Conservation (phyloP, 2,329 filamentous ascomycete species). For the Talaromyces atroroseus region DNA sequence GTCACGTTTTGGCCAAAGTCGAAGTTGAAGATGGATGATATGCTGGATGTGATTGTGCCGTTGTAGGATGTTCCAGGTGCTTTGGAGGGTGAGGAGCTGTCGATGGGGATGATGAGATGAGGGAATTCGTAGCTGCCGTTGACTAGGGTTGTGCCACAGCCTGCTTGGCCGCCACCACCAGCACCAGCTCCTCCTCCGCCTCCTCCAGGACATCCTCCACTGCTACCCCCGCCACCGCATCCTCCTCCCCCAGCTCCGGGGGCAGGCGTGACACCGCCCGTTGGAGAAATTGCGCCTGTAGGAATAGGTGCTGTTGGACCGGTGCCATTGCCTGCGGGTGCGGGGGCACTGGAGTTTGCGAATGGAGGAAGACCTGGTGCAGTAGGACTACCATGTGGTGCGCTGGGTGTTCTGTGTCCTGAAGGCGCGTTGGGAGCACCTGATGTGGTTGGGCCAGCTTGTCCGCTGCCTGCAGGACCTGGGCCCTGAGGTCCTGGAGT, state of each 20-base stretch:
- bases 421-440: background rate
- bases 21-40: constrained; percentile 64
- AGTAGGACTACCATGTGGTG: constrained; percentile 4
- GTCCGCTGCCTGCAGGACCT: background rate
- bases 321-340: background rate
- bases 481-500: background rate
- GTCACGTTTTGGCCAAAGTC: constrained; percentile 52
- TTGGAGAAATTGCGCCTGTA: background rate
- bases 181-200: constrained; percentile 4
- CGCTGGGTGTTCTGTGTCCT: constrained; percentile 3
- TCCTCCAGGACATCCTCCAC: too few relatives aligned
- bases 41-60: constrained; percentile 49
- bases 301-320: background rate
- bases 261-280: background rate
- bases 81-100: constrained; percentile 49
- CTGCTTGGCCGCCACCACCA: constrained; percentile 4
- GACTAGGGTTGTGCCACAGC: constrained; percentile 43
- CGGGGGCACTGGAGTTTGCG: constrained; percentile 1
- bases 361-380: constrained; percentile 12
- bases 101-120: constrained; percentile 58
- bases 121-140: constrained; percentile 51
- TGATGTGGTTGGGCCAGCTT: background rate
- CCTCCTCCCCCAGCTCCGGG: constrained; percentile 11
- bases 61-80: constrained; percentile 51
- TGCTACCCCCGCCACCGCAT: background rate